These are phyloP conservation scores for Alternaria sp. DNA, from an alignment of 2,329 filamentous ascomycete species.

Conservation along the genomic window DNA sequence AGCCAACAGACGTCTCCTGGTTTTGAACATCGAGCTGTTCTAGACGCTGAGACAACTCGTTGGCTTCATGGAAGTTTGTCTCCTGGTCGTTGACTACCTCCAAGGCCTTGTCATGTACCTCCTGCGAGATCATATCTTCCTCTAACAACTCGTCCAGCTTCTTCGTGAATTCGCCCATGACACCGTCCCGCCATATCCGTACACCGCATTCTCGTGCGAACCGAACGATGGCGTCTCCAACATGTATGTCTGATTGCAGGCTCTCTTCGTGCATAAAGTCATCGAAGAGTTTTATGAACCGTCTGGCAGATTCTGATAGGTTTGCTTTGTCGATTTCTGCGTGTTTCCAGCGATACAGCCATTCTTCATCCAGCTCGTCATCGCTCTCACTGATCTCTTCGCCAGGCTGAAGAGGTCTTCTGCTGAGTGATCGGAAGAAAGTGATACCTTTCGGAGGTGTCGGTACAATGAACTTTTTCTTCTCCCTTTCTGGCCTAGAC, in stretches of 20 bases:
- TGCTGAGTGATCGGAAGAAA: constrained; percentile 51
- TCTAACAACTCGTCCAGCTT: constrained; percentile 43
- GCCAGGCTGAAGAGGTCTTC: constrained; percentile 46
- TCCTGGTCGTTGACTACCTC: constrained; percentile 10
- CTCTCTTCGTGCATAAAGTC: constrained; percentile 47
- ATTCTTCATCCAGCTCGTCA: constrained; percentile 49
- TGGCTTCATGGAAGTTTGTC: not conserved
- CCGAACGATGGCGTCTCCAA: constrained; percentile 49
- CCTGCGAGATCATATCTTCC: constrained; percentile 36
- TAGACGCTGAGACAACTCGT: constrained; percentile 6
- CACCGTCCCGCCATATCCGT: constrained; percentile 26
- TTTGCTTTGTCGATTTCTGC: constrained; percentile 23
- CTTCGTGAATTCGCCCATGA: constrained; percentile 34
- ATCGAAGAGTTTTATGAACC: constrained; percentile 49
- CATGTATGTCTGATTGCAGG: constrained; percentile 40
- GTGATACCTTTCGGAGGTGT: constrained; percentile 38
- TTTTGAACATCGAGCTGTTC: constrained; percentile 2
- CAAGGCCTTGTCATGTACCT: constrained; percentile 25
- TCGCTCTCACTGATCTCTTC: constrained; percentile 54
- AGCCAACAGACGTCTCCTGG: not conserved
- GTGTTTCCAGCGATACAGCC: constrained; percentile 43
- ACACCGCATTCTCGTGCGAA: constrained; percentile 41
- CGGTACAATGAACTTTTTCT: constrained; percentile 47
- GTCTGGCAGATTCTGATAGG: constrained; percentile 23
- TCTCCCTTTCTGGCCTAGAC: constrained; percentile 13